Base-by-base conservation (phyloP, 225 moss, liverwort and hornwort genomes). In the Bryoerythrophyllum caledonicum region DNA sequence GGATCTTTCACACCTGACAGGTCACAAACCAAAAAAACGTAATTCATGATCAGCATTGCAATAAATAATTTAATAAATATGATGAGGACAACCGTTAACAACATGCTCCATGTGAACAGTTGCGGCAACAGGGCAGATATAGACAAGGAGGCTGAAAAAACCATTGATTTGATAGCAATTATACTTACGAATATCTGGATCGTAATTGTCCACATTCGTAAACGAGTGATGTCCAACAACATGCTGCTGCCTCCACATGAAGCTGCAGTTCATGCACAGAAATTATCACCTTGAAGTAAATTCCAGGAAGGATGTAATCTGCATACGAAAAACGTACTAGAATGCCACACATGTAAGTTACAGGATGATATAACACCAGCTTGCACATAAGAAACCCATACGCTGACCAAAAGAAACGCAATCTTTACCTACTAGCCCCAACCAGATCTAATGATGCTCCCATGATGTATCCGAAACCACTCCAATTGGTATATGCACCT, bases 171-270 rank as follows among this genome's bases (percentile, higher is more conserved):
- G 19, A 72, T 23, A 15, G 10, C 25, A 72, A 68, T 25, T 63
- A 21, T 1, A 80, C 96, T 86, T 90, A 97, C 96, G 85, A 77
- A 99, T 99, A 84, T 99, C 99, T 63, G 99, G 99, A 76, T 99
- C 99, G 37, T 87, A 95, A 11, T 91, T 85, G 76, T 99, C 90
- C 73, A 99, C 93, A 58, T 99, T 99, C 66, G 99, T 99, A 40
- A 91, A 99, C 2, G 99, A 87, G 79, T 99, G 99, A 74, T 99
- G 99, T 61, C 91, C 99, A 75, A 93, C 95, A 68, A 99, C 99
- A 77, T 99, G 99, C 79, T 99, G 99, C 74, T 99, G 99, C 69
- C 95, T 93, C 99, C 99, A 99, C 99, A 99, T 99, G 63, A 99
- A 99, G 81, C 99, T 99, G 90, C 55, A 69, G 28, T 23, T 1